These are phyloP conservation scores for Fusarium tricinctum DNA, from an alignment of 2,329 filamentous ascomycete genomes.

Conservation along the genomic window DNA sequence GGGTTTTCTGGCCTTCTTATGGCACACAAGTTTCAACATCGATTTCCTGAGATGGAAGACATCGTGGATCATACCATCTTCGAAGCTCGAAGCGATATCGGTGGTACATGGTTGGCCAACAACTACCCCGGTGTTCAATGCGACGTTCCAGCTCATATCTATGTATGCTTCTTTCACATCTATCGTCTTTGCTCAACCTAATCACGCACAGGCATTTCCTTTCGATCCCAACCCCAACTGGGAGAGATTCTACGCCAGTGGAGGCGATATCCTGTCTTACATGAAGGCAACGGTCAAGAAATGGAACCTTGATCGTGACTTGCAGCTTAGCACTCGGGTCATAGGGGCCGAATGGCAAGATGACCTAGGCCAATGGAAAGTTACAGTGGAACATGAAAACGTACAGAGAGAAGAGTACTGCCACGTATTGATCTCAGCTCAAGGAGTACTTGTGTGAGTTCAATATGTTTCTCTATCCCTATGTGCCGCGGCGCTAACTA, in stretches of 20 bases:
- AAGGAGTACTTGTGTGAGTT: constrained; percentile 45
- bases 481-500: background rate
- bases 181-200: background rate
- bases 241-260: constrained; percentile 69
- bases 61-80: constrained; percentile 51
- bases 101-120: constrained; percentile 55
- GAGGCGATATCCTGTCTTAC: constrained; percentile 68
- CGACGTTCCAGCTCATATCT: constrained; percentile 43
- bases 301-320: constrained; percentile 56
- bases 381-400: constrained; percentile 37
- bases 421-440: constrained; percentile 41
- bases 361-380: constrained; percentile 41
- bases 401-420: constrained; percentile 39
- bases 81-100: constrained; percentile 51
- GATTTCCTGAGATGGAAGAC: constrained; percentile 51
- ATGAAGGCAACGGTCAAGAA: constrained; percentile 63
- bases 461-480: too few relatives aligned
- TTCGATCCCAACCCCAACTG: constrained; percentile 72
- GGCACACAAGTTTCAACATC: constrained; percentile 55
- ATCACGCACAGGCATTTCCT: constrained; percentile 56
- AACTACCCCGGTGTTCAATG: constrained; percentile 45
- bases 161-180: constrained; percentile 10
- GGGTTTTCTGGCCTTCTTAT: constrained; percentile 54
- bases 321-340: constrained; percentile 54
- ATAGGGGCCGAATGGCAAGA: constrained; percentile 41